Conservation (phyloP, 176 grass and related monocot genomes). For the Cymbopogon citratus region DNA sequence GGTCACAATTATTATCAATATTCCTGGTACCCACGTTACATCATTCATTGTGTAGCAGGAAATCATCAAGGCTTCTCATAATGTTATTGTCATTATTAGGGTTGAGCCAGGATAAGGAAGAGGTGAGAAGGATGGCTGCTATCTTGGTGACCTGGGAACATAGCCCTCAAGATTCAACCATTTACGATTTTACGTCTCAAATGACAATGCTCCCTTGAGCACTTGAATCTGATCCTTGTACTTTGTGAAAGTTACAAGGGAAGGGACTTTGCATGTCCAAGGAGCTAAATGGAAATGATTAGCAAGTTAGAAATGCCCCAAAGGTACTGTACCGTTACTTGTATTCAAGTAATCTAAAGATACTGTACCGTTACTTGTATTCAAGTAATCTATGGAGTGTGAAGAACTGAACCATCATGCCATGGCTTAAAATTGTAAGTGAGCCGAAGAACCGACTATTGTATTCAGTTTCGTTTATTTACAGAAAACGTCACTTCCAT, state of each 20-base stretch:
- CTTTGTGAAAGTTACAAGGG: not conserved
- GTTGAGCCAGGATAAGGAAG: not conserved
- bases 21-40: not conserved
- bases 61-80: not conserved
- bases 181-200: not conserved
- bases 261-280: not conserved
- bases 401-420: not conserved
- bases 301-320: not conserved
- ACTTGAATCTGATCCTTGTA: not conserved
- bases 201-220: not conserved
- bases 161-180: not conserved
- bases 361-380: not conserved
- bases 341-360: not conserved
- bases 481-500: not conserved
- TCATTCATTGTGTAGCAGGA: conserved; percentile 7
- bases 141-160: not conserved
- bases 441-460: no score
- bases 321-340: not conserved
- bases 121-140: not conserved
- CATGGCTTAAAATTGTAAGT: not conserved
- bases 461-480: not conserved
- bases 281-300: conserved; percentile 16
- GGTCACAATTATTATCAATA: not conserved
- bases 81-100: conserved; percentile 9
- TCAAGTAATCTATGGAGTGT: not conserved